Conservation (phyloP, 805 yeast species). For the Torulaspora indica region DNA sequence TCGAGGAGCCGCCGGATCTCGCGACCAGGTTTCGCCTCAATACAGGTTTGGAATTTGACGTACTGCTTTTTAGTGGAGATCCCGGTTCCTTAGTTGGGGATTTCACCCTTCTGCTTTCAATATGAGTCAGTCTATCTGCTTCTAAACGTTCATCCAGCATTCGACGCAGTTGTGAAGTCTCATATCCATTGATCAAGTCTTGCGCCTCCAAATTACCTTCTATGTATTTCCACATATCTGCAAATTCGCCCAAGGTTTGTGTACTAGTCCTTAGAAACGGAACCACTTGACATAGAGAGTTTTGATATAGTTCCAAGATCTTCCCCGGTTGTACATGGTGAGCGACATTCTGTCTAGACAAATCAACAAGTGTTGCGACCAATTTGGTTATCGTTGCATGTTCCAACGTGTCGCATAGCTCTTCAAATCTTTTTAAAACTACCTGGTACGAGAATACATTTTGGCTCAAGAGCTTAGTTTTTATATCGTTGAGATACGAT, state of each 20-base stretch:
- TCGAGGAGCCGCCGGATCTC: constrained; percentile 11
- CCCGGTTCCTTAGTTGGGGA: background rate
- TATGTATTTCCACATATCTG: constrained; percentile 25
- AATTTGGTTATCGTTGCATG: constrained; percentile 8
- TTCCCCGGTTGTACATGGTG: constrained; percentile 21
- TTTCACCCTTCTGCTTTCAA: constrained; percentile 13
- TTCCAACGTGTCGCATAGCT: constrained; percentile 11
- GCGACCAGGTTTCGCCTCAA: constrained; percentile 11
- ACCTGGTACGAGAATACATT: constrained; percentile 28
- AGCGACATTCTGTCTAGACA: constrained; percentile 14
- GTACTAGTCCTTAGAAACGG: constrained; percentile 16
- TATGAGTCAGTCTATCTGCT: constrained; percentile 25
- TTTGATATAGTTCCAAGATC: constrained; percentile 20
- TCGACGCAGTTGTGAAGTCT: constrained; percentile 18
- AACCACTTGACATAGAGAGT: constrained; percentile 14
- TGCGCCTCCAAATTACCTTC: constrained; percentile 15
- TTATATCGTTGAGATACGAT: constrained; percentile 15
- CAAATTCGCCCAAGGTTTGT: constrained; percentile 17
- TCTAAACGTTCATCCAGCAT: constrained; percentile 29
- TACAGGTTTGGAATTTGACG: constrained; percentile 2
- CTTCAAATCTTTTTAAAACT: constrained; percentile 19
- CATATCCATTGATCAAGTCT: constrained; percentile 13
- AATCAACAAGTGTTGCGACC: constrained; percentile 10
- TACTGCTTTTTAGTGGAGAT: constrained; percentile 7
- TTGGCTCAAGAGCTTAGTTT: constrained; percentile 20